phyloP scores from a whole-genome alignment of 345 rosid genomes.

The Linum usitatissimum region DNA sequence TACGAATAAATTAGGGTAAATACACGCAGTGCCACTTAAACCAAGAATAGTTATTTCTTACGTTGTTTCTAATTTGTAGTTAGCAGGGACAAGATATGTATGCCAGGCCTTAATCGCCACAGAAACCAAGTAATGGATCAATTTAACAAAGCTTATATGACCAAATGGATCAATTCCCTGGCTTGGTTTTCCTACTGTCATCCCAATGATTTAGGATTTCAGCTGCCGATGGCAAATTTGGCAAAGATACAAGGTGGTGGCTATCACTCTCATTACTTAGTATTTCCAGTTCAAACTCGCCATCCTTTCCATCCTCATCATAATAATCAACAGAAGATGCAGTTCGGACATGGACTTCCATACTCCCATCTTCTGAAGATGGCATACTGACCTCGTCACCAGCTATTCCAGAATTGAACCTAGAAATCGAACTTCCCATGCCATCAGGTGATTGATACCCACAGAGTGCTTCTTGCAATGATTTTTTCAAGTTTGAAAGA shows the following conservation, averaged over 20 bases:
- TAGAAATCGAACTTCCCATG: conserved; percentile 8
- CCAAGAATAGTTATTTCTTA: too few species aligned
- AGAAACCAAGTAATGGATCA: too few species aligned
- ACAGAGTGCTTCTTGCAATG: conserved; percentile 34
- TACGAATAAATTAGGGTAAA: too few species aligned
- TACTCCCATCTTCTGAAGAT: background rate
- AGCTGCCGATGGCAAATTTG: conserved; percentile 42
- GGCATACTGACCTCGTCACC: background rate
- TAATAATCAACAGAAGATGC: conserved; percentile 18
- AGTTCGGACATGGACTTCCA: conserved; percentile 1
- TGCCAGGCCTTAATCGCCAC: too few species aligned
- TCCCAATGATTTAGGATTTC: conserved; percentile 68
- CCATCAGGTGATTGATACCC: conserved; percentile 16
- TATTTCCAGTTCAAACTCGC: conserved; percentile 12
- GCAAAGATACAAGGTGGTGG: conserved; percentile 17
- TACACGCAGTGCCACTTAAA: too few species aligned
- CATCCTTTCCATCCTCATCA: conserved; percentile 25
- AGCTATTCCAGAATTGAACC: background rate
- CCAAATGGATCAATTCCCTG: too few species aligned
- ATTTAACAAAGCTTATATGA: too few species aligned
- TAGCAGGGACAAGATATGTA: too few species aligned
- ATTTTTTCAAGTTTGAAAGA: conserved; percentile 46
- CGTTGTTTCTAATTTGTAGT: too few species aligned
- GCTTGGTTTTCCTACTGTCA: conserved; percentile 22
- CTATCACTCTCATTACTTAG: conserved; percentile 15